Evolutionary conservation across 257 asterid species (phyloP).

Genomic region (Przewalskia tangutica): DNA sequence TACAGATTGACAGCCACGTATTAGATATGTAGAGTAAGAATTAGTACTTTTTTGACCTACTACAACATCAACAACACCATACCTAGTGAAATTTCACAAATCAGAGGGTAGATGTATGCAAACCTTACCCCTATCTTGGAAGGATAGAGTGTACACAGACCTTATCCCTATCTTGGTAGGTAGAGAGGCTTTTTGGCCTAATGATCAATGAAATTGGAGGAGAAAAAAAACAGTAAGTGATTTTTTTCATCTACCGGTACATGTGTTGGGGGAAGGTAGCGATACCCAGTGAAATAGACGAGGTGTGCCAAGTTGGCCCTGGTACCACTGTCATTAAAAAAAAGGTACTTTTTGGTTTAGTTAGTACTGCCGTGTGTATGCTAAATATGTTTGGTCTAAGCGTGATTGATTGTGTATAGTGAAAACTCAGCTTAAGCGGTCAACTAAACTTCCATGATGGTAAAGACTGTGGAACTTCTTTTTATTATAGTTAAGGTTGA

Average conservation of each 20-base stretch:
- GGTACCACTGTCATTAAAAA: not conserved
- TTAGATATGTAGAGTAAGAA: no score
- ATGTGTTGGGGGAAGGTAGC: not conserved
- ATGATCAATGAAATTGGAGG: no score
- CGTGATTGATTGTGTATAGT: not conserved
- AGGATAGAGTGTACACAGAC: no score
- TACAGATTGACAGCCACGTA: not conserved
- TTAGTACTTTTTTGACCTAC: no score
- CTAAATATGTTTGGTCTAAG: not conserved
- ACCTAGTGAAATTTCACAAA: no score
- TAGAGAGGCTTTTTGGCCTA: no score
- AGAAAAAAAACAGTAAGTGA: no score
- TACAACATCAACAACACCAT: no score
- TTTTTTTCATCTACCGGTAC: no score
- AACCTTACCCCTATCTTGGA: no score
- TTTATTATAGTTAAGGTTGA: not conserved
- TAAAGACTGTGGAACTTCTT: not conserved
- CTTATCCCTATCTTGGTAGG: no score
- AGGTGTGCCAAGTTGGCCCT: not conserved
- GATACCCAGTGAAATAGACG: not conserved
- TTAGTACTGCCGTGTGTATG: not conserved
- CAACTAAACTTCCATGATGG: not conserved
- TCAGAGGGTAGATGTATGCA: no score
- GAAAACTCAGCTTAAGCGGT: not conserved
- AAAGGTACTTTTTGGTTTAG: not conserved